Conservation (phyloP, 2,329 filamentous ascomycete species). For the Gnomoniopsis smithogilvyi region DNA sequence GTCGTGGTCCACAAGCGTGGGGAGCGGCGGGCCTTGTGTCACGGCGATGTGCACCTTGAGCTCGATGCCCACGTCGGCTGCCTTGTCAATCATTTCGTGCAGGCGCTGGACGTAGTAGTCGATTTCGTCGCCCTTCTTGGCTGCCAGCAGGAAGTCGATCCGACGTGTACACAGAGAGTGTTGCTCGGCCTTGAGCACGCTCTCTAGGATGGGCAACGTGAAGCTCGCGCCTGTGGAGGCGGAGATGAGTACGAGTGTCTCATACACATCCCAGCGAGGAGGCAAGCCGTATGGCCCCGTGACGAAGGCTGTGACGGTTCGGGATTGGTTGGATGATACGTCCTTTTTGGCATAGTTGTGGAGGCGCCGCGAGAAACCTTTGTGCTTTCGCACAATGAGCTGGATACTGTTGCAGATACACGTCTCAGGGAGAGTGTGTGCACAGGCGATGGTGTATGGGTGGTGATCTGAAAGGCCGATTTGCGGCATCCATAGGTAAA, state of each 20-base stretch:
- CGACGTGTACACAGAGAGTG: slow-evolving; percentile 45
- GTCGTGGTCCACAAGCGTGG: slow-evolving; percentile 23
- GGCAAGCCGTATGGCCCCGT: slow-evolving; percentile 55
- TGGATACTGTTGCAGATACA: slow-evolving; percentile 59
- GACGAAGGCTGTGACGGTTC: slow-evolving; percentile 44
- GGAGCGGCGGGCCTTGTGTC: slow-evolving; percentile 33
- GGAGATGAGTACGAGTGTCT: slow-evolving; percentile 57
- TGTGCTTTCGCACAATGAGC: slow-evolving; percentile 53
- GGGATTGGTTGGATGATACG: slow-evolving; percentile 26
- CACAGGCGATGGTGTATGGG: slow-evolving; percentile 60
- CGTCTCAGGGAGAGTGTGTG: slow-evolving; percentile 45
- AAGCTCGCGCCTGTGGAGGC: slow-evolving; percentile 63
- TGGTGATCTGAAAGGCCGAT: slow-evolving; percentile 55
- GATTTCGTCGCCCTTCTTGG: slow-evolving; percentile 50
- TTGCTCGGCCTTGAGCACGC: slow-evolving; percentile 38
- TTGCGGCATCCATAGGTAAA: slow-evolving; percentile 58
- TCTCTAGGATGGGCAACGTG: slow-evolving; percentile 57
- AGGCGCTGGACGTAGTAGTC: slow-evolving; percentile 52
- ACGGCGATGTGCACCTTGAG: slow-evolving; percentile 53
- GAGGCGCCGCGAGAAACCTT: slow-evolving; percentile 54
- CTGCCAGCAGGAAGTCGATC: slow-evolving; percentile 51
- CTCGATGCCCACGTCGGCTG: slow-evolving; percentile 43
- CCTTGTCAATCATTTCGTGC: slow-evolving; percentile 40
- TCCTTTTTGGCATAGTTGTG: slow-evolving; percentile 41
- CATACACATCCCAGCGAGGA: slow-evolving; percentile 55